Base-by-base conservation (phyloP, 164 flowering plant genomes). In the Paratinospora sagittata region DNA sequence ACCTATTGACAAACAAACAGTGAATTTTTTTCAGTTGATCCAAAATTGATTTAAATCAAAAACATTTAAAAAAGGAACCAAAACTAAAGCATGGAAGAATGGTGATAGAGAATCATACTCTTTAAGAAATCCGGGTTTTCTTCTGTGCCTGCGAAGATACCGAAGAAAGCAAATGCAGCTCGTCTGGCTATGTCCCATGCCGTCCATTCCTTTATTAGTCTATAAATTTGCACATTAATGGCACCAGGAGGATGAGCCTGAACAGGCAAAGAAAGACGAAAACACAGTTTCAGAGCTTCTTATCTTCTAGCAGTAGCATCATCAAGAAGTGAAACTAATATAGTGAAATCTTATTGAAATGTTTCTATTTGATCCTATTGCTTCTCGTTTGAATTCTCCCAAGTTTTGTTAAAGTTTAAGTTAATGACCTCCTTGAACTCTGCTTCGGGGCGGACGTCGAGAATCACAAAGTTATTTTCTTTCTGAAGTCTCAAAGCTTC, bases 101-200 rank as follows among this genome's bases (percentile, higher is more conserved):
- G 23, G 26, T 19, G 27, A 12, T 47, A 2, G 37, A 70, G 47
- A 14, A 58, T 60, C 81, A 27, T 88, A 95, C 98, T 79, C 79
- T 85, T 78, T 6, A 95, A 23, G 74, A 95, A 95, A 52, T 95
- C 97, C 2, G 98, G 98, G 68, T 92, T 92, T 82, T 95, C 98
- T 85, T 95, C 98, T 34, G 98, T 95, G 74, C 98, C 98, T 45
- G 93, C 70, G 76, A 95, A 95, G 70, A 95, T 92, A 70, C 98
- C 98, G 64, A 95, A 95, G 82, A 95, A 95, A 26, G 97, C 97
- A 84, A 95, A 95, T 75, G 97, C 98, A 78, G 87, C 94, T 24
- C 98, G 88, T 69, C 98, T 82, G 49, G 98, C 96, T 55, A 95
- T 95, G 79, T 95, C 98, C 98, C 98, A 95, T 23, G 98, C 96